Evolutionary conservation across 345 rosid genomes (phyloP).

Genomic region (Eucalyptus lansdowneana): DNA sequence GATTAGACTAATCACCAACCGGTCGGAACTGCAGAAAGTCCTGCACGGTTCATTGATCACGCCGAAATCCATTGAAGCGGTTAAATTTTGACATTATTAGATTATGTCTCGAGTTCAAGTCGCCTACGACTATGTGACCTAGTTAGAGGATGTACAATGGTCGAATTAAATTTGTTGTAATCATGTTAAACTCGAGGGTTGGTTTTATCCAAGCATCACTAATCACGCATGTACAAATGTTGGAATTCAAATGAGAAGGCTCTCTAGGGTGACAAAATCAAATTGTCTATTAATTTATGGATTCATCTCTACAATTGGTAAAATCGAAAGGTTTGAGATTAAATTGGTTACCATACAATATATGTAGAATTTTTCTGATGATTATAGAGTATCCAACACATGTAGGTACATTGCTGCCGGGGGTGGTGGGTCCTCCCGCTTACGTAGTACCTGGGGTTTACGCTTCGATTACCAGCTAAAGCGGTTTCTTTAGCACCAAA

Average conservation of each 20-base stretch:
- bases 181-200: not conserved
- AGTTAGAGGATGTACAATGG: not conserved
- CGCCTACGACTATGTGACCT: rapidly evolving
- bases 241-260: not conserved
- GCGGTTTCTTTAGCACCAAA: rapidly evolving
- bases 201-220: not conserved
- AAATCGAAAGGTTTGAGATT: no score
- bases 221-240: not conserved
- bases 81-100: not conserved
- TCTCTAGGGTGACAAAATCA: not conserved
- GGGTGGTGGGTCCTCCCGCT: no score
- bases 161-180: not conserved
- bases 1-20: not conserved
- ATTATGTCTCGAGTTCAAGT: not conserved
- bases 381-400: not conserved
- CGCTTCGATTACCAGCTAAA: rapidly evolving
- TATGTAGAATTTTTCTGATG: no score
- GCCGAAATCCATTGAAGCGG: not conserved
- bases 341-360: rapidly evolving
- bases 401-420: rapidly evolving
- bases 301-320: no score
- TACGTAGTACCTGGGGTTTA: no score
- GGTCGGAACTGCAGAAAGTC: not conserved
- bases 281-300: not conserved
- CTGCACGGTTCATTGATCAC: not conserved